phyloP scores from a whole-genome alignment of 768 basidiomycete genomes.

The Serendipita sp. region DNA sequence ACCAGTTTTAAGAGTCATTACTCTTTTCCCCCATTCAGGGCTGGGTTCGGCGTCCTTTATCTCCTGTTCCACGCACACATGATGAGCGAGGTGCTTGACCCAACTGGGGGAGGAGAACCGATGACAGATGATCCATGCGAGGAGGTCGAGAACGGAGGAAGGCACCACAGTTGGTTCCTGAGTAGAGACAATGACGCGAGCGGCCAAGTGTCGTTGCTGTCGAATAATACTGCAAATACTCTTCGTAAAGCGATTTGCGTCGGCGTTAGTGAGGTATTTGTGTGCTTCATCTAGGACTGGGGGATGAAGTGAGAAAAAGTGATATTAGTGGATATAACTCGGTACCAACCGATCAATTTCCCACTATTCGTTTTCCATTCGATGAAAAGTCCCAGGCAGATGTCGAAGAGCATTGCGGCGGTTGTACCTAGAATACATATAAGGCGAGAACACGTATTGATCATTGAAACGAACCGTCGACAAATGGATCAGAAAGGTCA shows the following conservation, averaged over 20 bases:
- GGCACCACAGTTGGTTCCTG: conserved; percentile 69
- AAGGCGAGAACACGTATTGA: neutral
- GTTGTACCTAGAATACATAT: neutral
- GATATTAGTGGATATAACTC: neutral
- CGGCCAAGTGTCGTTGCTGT: conserved; percentile 54
- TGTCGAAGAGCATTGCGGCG: conserved; percentile 18
- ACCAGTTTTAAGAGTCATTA: neutral
- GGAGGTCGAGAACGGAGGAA: conserved; percentile 47
- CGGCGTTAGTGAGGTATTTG: conserved; percentile 46
- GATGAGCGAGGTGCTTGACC: conserved; percentile 54
- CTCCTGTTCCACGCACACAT: conserved; percentile 23
- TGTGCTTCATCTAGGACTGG: conserved; percentile 58
- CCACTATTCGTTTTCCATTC: neutral
- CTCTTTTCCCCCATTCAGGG: neutral
- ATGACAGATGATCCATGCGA: conserved; percentile 46
- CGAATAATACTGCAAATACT: conserved; percentile 42
- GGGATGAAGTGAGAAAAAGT: neutral
- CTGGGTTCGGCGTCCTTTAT: neutral
- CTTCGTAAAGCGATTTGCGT: conserved; percentile 38
- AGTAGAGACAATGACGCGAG: conserved; percentile 58
- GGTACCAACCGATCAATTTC: neutral
- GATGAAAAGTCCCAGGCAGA: conserved; percentile 6
- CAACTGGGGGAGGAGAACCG: conserved; percentile 62
- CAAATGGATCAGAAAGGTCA: conserved; percentile 6
- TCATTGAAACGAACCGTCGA: neutral